A percentile compares a stretch with the other conserved stretches of the same genome.
phyloP scores from a whole-genome alignment of 2,329 filamentous ascomycete genomes.

The Trichoderma pleuroti region DNA sequence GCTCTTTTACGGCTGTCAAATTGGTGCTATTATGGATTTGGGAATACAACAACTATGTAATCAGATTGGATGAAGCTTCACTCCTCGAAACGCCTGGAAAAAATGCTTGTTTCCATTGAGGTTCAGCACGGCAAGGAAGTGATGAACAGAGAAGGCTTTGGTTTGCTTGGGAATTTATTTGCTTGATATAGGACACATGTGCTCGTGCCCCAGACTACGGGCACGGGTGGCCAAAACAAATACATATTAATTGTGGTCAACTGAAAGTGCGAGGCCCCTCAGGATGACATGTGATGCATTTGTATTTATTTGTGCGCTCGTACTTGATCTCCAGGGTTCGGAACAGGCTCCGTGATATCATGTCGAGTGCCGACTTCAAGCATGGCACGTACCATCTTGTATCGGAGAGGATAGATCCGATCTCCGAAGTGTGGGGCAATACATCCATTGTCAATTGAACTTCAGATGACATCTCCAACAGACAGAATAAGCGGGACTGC shows the following conservation, averaged over 20 bases:
- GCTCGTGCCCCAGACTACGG: neutral
- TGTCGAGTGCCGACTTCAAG: neutral
- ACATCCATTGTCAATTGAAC: neutral
- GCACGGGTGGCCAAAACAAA: neutral
- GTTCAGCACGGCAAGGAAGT: neutral
- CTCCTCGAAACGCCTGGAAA: neutral
- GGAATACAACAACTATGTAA: neutral
- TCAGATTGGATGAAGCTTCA: conserved; percentile 14
- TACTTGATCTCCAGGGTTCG: neutral
- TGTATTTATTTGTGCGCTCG: neutral
- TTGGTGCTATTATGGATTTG: neutral
- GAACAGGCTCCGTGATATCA: neutral
- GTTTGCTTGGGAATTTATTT: neutral
- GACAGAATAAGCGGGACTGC: neutral
- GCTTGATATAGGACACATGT: neutral
- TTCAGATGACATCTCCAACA: neutral
- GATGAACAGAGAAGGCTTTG: neutral
- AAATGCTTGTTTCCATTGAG: neutral
- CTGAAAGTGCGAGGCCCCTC: no score
- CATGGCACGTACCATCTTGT: neutral
- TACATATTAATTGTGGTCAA: neutral
- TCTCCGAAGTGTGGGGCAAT: conserved; percentile 8
- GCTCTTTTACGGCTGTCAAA: neutral
- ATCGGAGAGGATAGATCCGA: conserved; percentile 10
- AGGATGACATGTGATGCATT: neutral